Evolutionary conservation across 2,329 filamentous ascomycete genomes (phyloP).

Genomic region (Escovopsis sp.): DNA sequence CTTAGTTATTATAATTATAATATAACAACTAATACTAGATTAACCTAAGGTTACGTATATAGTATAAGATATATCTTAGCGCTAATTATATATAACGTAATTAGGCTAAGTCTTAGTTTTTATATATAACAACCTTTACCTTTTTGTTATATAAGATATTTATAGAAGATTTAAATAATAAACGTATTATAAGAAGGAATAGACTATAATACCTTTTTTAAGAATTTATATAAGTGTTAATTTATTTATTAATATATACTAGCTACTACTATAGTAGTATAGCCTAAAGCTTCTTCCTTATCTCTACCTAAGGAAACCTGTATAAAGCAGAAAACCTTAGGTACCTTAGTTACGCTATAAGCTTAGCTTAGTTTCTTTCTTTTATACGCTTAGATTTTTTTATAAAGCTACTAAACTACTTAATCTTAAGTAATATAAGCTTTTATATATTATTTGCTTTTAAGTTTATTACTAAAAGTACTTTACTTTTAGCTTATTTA

Average conservation of each 20-base stretch:
- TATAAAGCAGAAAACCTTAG: background rate
- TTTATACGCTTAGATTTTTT: background rate
- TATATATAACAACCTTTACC: background rate
- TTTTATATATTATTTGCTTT: no score
- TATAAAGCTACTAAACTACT: no score
- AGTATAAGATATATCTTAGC: no score
- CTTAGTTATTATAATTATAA: no score
- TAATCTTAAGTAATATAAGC: no score
- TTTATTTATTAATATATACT: conserved; percentile 1
- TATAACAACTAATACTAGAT: no score
- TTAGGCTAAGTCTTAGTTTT: background rate
- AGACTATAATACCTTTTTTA: background rate
- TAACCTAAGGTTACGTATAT: no score
- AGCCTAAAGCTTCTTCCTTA: background rate
- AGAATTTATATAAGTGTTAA: background rate
- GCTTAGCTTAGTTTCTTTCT: background rate
- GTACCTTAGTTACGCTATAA: background rate
- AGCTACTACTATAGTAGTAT: background rate
- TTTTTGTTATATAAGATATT: background rate
- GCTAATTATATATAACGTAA: no score
- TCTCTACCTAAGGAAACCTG: background rate
- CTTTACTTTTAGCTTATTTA: background rate
- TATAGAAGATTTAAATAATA: background rate
- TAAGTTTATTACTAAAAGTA: no score
- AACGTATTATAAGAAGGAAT: no score